phyloP scores from a whole-genome alignment of 768 basidiomycete genomes.

The Phlebiopsis flavidoalba region DNA sequence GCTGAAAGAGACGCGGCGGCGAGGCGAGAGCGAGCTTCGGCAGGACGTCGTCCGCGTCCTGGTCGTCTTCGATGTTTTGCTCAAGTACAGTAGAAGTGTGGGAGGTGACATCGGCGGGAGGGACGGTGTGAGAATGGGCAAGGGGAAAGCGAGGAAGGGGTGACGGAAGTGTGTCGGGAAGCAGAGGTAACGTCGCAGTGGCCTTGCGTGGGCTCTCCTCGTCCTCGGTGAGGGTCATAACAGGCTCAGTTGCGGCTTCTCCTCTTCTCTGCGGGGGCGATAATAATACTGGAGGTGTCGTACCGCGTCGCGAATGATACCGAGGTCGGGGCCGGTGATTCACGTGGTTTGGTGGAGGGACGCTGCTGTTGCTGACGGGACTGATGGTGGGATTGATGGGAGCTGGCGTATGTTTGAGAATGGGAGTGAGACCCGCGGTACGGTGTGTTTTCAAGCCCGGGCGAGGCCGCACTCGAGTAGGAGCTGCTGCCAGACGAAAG shows the following conservation, averaged over 20 bases:
- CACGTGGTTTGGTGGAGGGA: background rate
- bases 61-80: background rate
- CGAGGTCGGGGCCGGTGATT: no score
- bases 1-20: conserved; percentile 10
- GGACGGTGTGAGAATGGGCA: background rate
- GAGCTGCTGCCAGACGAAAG: no score
- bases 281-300: background rate
- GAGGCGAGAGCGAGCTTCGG: background rate
- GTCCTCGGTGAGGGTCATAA: background rate
- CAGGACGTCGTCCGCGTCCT: background rate
- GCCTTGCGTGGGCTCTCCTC: background rate
- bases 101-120: background rate
- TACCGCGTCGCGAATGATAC: no score
- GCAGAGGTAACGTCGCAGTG: background rate
- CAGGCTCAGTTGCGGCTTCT: background rate
- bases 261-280: background rate
- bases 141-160: no score
- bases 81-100: background rate
- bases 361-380: background rate
- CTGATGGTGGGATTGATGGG: background rate
- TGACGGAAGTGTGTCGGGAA: no score
- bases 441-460: no score
- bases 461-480: no score
- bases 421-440: no score
- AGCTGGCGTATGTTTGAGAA: no score